Percentiles rank a stretch among this genome's conserved stretches.
These are phyloP conservation scores for Penicillium psychrosexuale DNA, from an alignment of 2,329 filamentous ascomycete genomes.

Conservation along the genomic window DNA sequence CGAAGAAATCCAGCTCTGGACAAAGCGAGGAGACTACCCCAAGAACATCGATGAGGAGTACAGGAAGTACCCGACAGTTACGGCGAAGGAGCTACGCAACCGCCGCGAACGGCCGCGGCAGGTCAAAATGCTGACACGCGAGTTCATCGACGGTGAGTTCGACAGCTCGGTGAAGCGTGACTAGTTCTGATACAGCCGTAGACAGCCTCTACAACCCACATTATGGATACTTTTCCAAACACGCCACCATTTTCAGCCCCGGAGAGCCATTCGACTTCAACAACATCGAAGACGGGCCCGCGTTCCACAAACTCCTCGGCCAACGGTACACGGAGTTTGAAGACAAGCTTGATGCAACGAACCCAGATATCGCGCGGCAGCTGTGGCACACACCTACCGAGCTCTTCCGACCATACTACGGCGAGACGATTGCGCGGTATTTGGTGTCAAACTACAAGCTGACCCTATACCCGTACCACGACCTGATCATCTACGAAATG, in stretches of 20 bases:
- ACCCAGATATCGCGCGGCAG: slow-evolving; percentile 74
- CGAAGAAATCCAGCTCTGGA: slow-evolving; percentile 71
- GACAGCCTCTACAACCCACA: slow-evolving; percentile 92
- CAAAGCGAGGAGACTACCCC: slow-evolving; percentile 74
- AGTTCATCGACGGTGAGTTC: slow-evolving; percentile 85
- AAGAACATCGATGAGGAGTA: slow-evolving; percentile 78
- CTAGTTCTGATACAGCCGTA: slow-evolving; percentile 37
- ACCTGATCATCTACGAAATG: slow-evolving; percentile 98
- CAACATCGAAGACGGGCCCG: slow-evolving; percentile 73
- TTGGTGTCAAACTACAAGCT: slow-evolving; percentile 94
- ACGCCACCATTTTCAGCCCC: slow-evolving; percentile 92
- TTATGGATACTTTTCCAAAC: slow-evolving; percentile 95
- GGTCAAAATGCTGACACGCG: slow-evolving; percentile 95
- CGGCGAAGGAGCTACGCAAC: slow-evolving; percentile 70
- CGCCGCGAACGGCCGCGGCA: slow-evolving; percentile 73
- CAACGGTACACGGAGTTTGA: slow-evolving; percentile 86
- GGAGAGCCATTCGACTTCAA: slow-evolving; percentile 89
- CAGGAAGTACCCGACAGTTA: slow-evolving; percentile 76
- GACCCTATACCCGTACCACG: slow-evolving; percentile 89
- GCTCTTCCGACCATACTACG: slow-evolving; percentile 93
- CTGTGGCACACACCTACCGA: slow-evolving; percentile 98
- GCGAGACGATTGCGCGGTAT: slow-evolving; percentile 94
- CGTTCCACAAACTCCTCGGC: slow-evolving; percentile 75
- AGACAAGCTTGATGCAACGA: slow-evolving; percentile 72
- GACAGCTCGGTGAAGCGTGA: neutral